Conservation (phyloP, 2,329 filamentous ascomycete genomes). For the Penicillium sp. region DNA sequence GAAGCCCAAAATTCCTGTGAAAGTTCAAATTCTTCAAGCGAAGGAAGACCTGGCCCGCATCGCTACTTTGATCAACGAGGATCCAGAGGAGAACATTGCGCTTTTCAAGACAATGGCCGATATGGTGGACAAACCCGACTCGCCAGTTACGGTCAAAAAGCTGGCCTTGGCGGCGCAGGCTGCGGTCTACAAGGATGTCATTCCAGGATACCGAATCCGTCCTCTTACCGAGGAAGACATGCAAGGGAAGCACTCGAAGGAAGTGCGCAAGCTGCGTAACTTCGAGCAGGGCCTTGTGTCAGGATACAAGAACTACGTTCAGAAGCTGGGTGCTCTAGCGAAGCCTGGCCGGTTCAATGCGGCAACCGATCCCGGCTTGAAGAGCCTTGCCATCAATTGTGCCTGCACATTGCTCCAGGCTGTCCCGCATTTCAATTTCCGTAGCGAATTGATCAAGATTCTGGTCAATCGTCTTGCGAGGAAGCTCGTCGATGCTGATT, state of each 20-base stretch:
- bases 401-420: slow-evolving; percentile 77
- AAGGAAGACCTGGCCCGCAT: slow-evolving; percentile 91
- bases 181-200: slow-evolving; percentile 91
- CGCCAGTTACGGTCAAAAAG: slow-evolving; percentile 74
- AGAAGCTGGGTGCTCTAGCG: slow-evolving; percentile 70
- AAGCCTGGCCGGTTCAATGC: slow-evolving; percentile 54
- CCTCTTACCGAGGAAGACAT: slow-evolving; percentile 74
- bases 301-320: slow-evolving; percentile 83
- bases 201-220: slow-evolving; percentile 93
- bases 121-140: slow-evolving; percentile 64
- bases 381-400: slow-evolving; percentile 80
- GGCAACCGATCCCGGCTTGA: slow-evolving; percentile 52
- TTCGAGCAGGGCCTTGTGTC: slow-evolving; percentile 88
- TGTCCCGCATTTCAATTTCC: slow-evolving; percentile 97
- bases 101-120: slow-evolving; percentile 77
- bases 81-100: slow-evolving; percentile 85
- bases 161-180: slow-evolving; percentile 84
- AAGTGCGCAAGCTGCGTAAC: slow-evolving; percentile 76
- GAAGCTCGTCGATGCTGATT: slow-evolving; percentile 72
- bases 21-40: slow-evolving; percentile 79
- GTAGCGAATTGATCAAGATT: slow-evolving; percentile 83
- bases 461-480: slow-evolving; percentile 80
- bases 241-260: slow-evolving; percentile 83
- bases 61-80: slow-evolving; percentile 80
- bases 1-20: slow-evolving; percentile 68